Evolutionary conservation across 2,329 filamentous ascomycete genomes (phyloP).

Genomic region (Aspergillus floridensis): DNA sequence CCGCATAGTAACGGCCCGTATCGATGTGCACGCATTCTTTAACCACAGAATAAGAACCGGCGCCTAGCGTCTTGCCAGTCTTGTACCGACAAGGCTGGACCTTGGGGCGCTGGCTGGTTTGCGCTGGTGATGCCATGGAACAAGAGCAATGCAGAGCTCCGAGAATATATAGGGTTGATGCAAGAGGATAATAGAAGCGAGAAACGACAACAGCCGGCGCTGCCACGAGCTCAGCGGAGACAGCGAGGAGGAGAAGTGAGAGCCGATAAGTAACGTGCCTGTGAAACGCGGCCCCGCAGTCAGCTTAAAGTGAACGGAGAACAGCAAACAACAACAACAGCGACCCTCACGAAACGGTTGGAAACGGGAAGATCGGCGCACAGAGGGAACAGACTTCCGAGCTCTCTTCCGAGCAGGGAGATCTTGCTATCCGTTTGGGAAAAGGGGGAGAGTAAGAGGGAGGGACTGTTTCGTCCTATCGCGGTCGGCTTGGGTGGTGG

Average conservation of each 20-base stretch:
- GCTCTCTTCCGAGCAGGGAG: not conserved
- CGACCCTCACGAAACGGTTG: not conserved
- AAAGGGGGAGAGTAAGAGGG: not conserved
- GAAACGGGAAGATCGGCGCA: not conserved
- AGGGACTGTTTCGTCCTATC: not conserved
- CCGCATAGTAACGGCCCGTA: conserved; percentile 95
- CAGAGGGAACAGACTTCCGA: not conserved
- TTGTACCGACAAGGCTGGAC: conserved; percentile 97
- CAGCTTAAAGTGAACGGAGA: not conserved
- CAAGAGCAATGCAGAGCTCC: not conserved
- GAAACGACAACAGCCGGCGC: not conserved
- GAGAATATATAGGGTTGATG: not conserved
- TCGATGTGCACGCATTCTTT: conserved; percentile 99
- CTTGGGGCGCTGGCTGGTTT: conserved; percentile 51
- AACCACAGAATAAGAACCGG: conserved; percentile 95
- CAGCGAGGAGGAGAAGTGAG: not conserved
- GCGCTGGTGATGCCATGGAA: conserved; percentile 33
- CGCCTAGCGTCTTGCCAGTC: conserved; percentile 94
- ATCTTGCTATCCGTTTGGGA: not conserved
- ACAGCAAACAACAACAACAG: not conserved
- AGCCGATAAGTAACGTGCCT: conserved; percentile 1
- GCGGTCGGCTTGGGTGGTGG: conserved; percentile 1
- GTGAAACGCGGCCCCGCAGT: conserved; percentile 3
- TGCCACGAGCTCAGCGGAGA: not conserved
- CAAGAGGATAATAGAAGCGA: not conserved